phyloP scores from a whole-genome alignment of 371 early-diverging fungal genomes.

The Mortierella sp. region DNA sequence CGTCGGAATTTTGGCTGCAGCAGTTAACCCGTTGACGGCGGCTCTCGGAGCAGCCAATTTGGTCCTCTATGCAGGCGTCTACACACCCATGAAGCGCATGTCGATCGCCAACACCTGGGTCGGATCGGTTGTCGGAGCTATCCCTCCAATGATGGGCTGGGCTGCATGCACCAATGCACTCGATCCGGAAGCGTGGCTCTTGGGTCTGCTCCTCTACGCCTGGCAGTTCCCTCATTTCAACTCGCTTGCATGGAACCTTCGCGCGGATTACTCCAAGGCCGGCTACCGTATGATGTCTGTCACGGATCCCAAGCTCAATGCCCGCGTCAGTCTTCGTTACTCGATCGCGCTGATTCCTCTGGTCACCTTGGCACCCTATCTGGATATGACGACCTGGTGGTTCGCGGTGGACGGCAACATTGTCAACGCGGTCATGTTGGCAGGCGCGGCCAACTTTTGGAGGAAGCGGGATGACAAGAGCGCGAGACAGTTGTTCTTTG shows the following conservation, averaged over 20 bases:
- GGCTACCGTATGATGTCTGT: slow-evolving; percentile 98
- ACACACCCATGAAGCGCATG: slow-evolving; percentile 96
- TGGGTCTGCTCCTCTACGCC: slow-evolving; percentile 88
- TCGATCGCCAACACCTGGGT: slow-evolving; percentile 96
- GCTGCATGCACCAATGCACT: slow-evolving; percentile 86
- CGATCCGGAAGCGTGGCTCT: slow-evolving; percentile 85
- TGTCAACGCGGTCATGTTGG: slow-evolving; percentile 82
- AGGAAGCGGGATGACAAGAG: slow-evolving; percentile 80
- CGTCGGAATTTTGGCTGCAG: slow-evolving; percentile 70
- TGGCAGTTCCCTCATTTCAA: slow-evolving; percentile 99
- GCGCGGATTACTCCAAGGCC: slow-evolving; percentile 96
- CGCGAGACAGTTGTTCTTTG: slow-evolving; percentile 93
- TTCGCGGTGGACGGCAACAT: slow-evolving; percentile 84
- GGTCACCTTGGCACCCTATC: slow-evolving; percentile 70
- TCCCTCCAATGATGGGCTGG: slow-evolving; percentile 99
- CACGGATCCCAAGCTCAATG: slow-evolving; percentile 89
- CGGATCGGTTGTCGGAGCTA: slow-evolving; percentile 96
- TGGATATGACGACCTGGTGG: slow-evolving; percentile 86
- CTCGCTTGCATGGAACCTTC: slow-evolving; percentile 90
- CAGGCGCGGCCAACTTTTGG: slow-evolving; percentile 85
- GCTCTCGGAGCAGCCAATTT: slow-evolving; percentile 89
- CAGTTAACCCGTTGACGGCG: slow-evolving; percentile 91
- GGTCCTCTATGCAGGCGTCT: slow-evolving; percentile 88
- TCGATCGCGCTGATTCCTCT: slow-evolving; percentile 90
- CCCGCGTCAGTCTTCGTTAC: slow-evolving; percentile 90